Evolutionary conservation across 306 rosid genomes (phyloP), one percentile per base, ranked within the genome.

Genomic region (Cyamopsis tetragonoloba): DNA sequence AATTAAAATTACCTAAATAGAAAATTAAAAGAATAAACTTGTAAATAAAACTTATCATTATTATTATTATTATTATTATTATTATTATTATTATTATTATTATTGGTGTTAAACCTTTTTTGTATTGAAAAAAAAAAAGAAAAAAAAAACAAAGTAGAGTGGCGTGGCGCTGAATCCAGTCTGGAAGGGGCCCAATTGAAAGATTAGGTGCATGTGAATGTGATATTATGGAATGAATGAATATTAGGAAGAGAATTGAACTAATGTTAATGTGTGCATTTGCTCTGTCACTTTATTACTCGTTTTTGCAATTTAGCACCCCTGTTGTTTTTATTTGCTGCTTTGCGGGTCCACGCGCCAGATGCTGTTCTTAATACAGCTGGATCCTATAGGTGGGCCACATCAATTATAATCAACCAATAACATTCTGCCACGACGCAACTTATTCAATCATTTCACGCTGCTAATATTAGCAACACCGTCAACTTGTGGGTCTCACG

Each of bases 111-210:
- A 66, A 66, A 50, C 24, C 17, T 14, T 3, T 2, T 39, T 51
- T 49, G 1, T 22, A 32, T 49, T 49, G 44, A 72, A 39, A 62
- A 32, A 24, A 46, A 57, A 34, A 71, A 14, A 53, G 6, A 19
- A 18, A 18, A 32, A 70, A 42, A 70, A 70, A 28, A 19, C 14
- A 69, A 28, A 71, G 62, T 30, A 32, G n/a, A 8, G 39, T 13
- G 38, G 24, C 38, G 34, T 24, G 44, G 75, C 31, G 79, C 49
- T 58, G 17, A 43, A 42, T 73, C 77, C 85, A 83, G 95, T 35
- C 82, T 85, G 86, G 58, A 68, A 62, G 70, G 91, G 84, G 19
- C 76, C 91, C 91, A 44, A 19, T 14, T 48, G 31, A 70, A 73
- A 68, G 76, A 30, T 54, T 69, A 55, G 37, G 77, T 22, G 84